Base-by-base conservation (phyloP, 352 stramenopile species). In the Globisporangium nagaii region DNA sequence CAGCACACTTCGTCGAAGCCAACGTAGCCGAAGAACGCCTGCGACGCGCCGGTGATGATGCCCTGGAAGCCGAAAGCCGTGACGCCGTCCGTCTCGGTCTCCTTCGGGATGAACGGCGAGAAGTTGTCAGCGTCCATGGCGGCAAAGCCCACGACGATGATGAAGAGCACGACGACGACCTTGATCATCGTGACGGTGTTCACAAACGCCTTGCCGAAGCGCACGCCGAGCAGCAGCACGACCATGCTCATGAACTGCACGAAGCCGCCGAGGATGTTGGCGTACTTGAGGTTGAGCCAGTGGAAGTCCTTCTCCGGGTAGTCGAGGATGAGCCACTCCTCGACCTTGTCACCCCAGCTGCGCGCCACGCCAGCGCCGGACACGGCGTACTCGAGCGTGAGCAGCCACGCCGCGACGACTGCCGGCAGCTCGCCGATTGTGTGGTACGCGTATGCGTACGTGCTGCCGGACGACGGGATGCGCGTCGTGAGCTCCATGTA, bases 1-100 rank as follows among this genome's bases (percentile, higher is more conserved):
- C 88, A 97, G 60, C 86, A 96, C 22, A 98, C 74, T 58, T 97
- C 91, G 67, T 98, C 94, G 62, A 97, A 98, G 22, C 94, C 94
- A 20, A 98, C 65, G 58, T 95, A 97, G 34, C 91, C 91, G 68
- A 98, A 98, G 62, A 97, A 97, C 3, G 85, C 89, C 36, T 89
- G 84, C 17, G 88, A 88, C 9, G 84, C 74, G 11, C 89, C 90
- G 11, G 76, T 77, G 39, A 97, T 71, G 50, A 97, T 74, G 4
- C 84, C 84, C 35, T 79, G 66, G 12, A 66, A 60, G 19, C 84
- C 84, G 49, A 79, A 83, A 2, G 65, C 41, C 51, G 63, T 61
- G 3, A 36, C 41, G 12, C 68, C 68, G 25, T 61, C 39, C 4
- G 64, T 54, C n/a, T 58, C 46, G 0, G 54, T 31, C 11, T 70